A percentile compares a stretch with the other conserved stretches of the same genome.
These are phyloP conservation scores for Colletotrichum tropicale DNA, from an alignment of 2,329 filamentous ascomycete genomes.

Conservation along the genomic window DNA sequence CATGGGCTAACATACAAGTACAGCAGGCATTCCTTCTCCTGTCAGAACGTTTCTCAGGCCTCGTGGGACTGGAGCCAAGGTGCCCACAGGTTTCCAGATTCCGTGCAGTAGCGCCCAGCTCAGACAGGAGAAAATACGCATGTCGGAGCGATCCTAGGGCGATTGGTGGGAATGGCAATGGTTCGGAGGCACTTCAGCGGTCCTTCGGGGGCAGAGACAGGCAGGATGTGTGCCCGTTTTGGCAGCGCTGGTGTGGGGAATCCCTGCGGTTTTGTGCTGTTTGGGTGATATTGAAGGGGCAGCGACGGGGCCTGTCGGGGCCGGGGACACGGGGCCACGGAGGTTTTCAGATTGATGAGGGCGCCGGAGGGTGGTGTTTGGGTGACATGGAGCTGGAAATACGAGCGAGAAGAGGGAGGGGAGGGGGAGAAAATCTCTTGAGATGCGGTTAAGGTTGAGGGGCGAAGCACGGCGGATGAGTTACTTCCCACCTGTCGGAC, in stretches of 20 bases:
- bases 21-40: not conserved
- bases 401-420: not conserved
- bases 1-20: not conserved
- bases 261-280: not conserved
- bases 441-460: not conserved
- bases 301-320: not conserved
- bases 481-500: not conserved
- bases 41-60: not conserved
- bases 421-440: not conserved
- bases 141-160: not conserved
- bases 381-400: not conserved
- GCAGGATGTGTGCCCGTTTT: not conserved
- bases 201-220: not conserved
- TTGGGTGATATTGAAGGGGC: conserved; percentile 16
- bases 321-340: not conserved
- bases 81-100: not conserved
- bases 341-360: conserved; percentile 3
- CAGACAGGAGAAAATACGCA: not conserved
- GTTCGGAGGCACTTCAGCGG: not conserved
- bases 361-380: not conserved
- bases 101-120: not conserved
- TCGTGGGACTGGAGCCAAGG: not conserved
- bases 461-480: not conserved
- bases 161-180: conserved; percentile 14
- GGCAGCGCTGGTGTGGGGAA: conserved; percentile 3